These are phyloP conservation scores for Grifola frondosa DNA, from an alignment of 1,284 basidiomycete genomes.

Conservation along the genomic window DNA sequence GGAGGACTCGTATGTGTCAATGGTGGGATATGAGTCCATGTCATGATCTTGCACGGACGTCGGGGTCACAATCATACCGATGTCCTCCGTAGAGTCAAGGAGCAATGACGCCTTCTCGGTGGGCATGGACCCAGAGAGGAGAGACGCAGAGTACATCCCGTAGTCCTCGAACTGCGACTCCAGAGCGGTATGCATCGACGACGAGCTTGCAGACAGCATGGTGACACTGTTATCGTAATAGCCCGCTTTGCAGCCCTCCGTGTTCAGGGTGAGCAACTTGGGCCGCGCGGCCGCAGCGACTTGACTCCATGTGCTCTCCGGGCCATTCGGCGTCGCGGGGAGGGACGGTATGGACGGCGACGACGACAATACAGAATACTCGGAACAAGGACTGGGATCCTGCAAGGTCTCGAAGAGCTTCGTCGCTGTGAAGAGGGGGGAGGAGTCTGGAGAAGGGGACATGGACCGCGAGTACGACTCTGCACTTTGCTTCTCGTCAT, in stretches of 20 bases:
- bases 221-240: constrained; percentile 53
- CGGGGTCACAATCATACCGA: constrained; percentile 28
- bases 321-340: constrained; percentile 48
- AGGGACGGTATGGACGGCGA: constrained; percentile 31
- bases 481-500: constrained; percentile 27
- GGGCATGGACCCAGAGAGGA: constrained; percentile 21
- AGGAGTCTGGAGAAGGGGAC: constrained; percentile 25
- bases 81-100: constrained; percentile 20
- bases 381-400: constrained; percentile 27
- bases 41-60: constrained; percentile 26
- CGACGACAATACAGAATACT: constrained; percentile 31
- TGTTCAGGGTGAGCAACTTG: constrained; percentile 60
- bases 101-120: constrained; percentile 26
- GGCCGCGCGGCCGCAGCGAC: constrained; percentile 32
- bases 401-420: constrained; percentile 26
- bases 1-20: constrained; percentile 21
- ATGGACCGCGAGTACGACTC: constrained; percentile 27
- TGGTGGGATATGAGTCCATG: constrained; percentile 27
- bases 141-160: constrained; percentile 26
- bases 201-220: constrained; percentile 53
- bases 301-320: constrained; percentile 43
- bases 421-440: constrained; percentile 25
- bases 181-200: constrained; percentile 71
- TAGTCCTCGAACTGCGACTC: constrained; percentile 37
- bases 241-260: constrained; percentile 48